These are phyloP conservation scores for Fonsecaea erecta DNA, from an alignment of 2,329 filamentous ascomycete species.

Conservation along the genomic window DNA sequence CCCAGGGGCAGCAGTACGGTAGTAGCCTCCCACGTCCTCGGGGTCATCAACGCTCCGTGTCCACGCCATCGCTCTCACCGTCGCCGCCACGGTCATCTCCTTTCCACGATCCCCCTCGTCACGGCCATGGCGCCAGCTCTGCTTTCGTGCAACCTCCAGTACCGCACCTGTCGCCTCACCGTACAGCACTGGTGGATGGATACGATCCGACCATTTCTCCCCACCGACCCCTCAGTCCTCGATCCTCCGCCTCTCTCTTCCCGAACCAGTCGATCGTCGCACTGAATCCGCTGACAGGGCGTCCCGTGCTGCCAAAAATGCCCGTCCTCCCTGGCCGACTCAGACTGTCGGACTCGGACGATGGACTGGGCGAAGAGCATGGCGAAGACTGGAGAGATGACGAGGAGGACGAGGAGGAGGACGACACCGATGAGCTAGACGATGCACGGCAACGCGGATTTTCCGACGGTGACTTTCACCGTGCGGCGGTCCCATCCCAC, in stretches of 20 bases:
- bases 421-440: not conserved
- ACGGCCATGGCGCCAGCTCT: conserved; percentile 7
- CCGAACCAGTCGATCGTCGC: conserved; percentile 36
- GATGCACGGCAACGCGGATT: not conserved
- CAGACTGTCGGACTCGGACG: conserved; percentile 47
- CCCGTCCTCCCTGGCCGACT: conserved; percentile 47
- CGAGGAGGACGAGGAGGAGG: conserved; percentile 8
- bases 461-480: conserved; percentile 11
- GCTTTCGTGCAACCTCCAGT: conserved; percentile 11
- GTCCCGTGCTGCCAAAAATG: conserved; percentile 39
- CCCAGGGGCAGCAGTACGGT: conserved; percentile 10
- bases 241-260: conserved; percentile 29
- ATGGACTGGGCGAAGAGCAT: conserved; percentile 42
- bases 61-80: conserved; percentile 29
- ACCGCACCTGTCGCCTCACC: conserved; percentile 19
- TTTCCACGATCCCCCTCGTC: conserved; percentile 4
- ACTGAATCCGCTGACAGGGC: conserved; percentile 35
- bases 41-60: conserved; percentile 27
- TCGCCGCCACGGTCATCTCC: conserved; percentile 27
- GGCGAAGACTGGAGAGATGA: conserved; percentile 52
- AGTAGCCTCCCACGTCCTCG: conserved; percentile 6
- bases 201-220: conserved; percentile 35
- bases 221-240: conserved; percentile 31
- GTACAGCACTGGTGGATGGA: conserved; percentile 14
- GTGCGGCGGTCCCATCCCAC: conserved; percentile 2